A percentile compares a stretch with the other conserved stretches of the same genome.
Conservation (phyloP, 179 eudicot genomes). For the Beta corolliflora region DNA sequence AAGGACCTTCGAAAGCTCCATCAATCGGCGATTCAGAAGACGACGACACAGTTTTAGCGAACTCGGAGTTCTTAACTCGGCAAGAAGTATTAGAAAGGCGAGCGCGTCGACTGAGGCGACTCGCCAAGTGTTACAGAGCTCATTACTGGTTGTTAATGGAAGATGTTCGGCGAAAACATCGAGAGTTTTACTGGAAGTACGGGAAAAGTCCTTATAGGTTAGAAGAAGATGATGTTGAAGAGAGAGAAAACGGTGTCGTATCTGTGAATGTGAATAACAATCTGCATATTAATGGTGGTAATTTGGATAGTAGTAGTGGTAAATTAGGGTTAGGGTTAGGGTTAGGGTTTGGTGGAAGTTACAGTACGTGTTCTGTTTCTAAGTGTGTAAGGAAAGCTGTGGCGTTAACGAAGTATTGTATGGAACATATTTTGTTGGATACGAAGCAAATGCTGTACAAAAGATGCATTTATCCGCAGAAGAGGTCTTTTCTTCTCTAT, state of each 20-base stretch:
- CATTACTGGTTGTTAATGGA: slow-evolving; percentile 67
- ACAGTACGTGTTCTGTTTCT: slow-evolving; percentile 37
- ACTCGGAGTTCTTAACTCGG: slow-evolving; percentile 48
- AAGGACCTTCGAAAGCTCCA: slow-evolving; percentile 10
- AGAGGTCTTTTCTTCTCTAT: slow-evolving; percentile 38
- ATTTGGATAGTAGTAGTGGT: background rate
- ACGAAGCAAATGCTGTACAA: slow-evolving; percentile 59
- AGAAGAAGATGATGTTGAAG: slow-evolving; percentile 15
- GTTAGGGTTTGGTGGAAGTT: slow-evolving; percentile 26
- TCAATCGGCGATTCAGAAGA: slow-evolving; percentile 23
- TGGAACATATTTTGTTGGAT: slow-evolving; percentile 52
- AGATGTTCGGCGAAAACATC: slow-evolving; percentile 41
- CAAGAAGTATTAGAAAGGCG: slow-evolving; percentile 53
- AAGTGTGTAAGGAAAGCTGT: slow-evolving; percentile 59
- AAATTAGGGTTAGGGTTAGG: slow-evolving; percentile 22
- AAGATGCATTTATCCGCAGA: slow-evolving; percentile 42
- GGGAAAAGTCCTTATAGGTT: slow-evolving; percentile 36
- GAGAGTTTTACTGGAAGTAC: slow-evolving; percentile 48
- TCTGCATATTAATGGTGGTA: background rate
- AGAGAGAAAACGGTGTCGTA: slow-evolving; percentile 1
- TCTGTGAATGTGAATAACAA: background rate
- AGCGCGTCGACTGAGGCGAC: slow-evolving; percentile 39
- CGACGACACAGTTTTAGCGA: slow-evolving; percentile 33
- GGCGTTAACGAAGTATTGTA: slow-evolving; percentile 59
- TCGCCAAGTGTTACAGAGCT: slow-evolving; percentile 39